Evolutionary conservation across 768 basidiomycete genomes (phyloP).

Genomic region (Collybiopsis confluens): DNA sequence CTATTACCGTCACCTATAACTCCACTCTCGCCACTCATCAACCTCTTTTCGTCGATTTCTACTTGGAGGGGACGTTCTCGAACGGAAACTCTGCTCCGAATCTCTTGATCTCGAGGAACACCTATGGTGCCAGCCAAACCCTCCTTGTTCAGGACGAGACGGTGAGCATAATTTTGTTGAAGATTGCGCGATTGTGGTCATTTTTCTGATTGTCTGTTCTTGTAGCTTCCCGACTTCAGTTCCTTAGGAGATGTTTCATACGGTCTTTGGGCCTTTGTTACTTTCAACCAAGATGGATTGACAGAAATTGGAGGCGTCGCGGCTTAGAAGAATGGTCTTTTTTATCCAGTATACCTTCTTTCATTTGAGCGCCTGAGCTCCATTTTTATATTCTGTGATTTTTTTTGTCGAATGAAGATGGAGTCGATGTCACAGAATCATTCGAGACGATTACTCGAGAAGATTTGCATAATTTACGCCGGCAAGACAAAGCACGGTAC

Average conservation of each 20-base stretch:
- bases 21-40: slow-evolving; percentile 1
- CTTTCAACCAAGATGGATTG: neutral
- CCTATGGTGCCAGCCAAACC: neutral
- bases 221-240: neutral
- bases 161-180: neutral
- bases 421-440: no score
- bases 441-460: no score
- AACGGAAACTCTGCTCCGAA: neutral
- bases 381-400: no score
- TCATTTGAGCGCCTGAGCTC: no score
- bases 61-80: neutral
- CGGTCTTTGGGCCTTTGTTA: slow-evolving; percentile 1
- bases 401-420: no score
- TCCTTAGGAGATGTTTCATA: neutral
- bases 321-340: neutral
- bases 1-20: slow-evolving; percentile 2
- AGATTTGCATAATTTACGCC: no score
- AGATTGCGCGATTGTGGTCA: neutral
- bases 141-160: neutral
- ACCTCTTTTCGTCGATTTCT: slow-evolving; percentile 6
- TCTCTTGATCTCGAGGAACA: slow-evolving; percentile 3
- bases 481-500: no score
- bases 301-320: neutral
- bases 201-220: neutral
- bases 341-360: no score